These are phyloP conservation scores for Pseudozyma thailandica DNA, from an alignment of 1,284 basidiomycete species.

Conservation along the genomic window DNA sequence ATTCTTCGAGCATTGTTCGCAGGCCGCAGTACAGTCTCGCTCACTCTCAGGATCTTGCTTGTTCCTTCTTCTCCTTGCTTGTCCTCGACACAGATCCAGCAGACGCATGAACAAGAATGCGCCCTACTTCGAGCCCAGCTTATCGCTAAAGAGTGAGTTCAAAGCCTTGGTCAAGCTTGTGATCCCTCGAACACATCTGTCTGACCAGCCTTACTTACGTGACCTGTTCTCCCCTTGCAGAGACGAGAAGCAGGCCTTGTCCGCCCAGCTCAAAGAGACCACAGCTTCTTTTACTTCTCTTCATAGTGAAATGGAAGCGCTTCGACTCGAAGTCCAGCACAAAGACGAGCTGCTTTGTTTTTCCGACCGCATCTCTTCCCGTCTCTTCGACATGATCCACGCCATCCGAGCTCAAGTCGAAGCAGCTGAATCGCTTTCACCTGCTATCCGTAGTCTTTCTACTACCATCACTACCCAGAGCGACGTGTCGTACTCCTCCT, in stretches of 20 bases:
- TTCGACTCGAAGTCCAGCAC: constrained; percentile 7
- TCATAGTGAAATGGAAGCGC: constrained; percentile 9
- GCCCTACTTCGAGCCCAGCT: constrained; percentile 11
- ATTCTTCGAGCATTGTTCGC: background rate
- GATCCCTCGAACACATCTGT: too few species aligned
- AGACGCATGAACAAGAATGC: constrained; percentile 13
- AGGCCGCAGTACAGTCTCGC: too few species aligned
- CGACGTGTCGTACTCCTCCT: background rate
- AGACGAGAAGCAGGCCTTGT: constrained; percentile 4
- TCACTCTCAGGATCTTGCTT: background rate
- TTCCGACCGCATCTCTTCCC: constrained; percentile 26
- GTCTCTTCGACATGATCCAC: constrained; percentile 26
- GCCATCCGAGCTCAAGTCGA: constrained; percentile 25
- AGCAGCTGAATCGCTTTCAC: constrained; percentile 26
- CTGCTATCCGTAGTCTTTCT: constrained; percentile 32
- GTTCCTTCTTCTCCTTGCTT: background rate
- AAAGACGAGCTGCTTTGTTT: constrained; percentile 39
- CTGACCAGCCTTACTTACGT: background rate
- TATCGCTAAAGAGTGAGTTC: constrained; percentile 9
- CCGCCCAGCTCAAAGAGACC: constrained; percentile 11
- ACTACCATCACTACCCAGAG: background rate
- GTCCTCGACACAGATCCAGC: constrained; percentile 10
- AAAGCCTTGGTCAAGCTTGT: background rate
- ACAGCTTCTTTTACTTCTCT: background rate
- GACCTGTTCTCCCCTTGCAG: constrained; percentile 1